Evolutionary conservation across 2,329 filamentous ascomycete genomes (phyloP), one percentile per base, ranked within the genome.

Genomic region (Penicillium sp.): DNA sequence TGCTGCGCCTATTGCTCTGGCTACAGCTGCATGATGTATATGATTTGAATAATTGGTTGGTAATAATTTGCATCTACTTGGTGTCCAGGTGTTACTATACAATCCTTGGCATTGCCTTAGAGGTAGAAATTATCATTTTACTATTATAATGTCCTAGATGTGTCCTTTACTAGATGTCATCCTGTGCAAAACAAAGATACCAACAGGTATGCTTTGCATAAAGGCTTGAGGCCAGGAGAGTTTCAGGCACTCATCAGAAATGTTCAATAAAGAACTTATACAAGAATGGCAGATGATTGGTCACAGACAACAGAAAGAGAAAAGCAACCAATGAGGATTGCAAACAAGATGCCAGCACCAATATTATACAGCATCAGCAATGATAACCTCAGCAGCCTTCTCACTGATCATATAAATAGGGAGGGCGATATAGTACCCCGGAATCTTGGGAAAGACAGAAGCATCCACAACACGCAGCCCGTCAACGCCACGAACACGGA

Each of bases 381-480:
- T 54, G 49, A 83, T 80, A 3, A 74, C 74, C 60, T 82, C 78
- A 0, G 78, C 77, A 1, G 80, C 80, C 70, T 83, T 84, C 69
- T 84, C 79, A 8, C 74, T 74, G 7, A 78, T 68, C 63, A 83
- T 80, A 56, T 79, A 80, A 2, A 75, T 73, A 0, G 77, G 71
- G 2, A 76, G 60, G 9, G 73, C 70, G n/a, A 75, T 70, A 55
- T 77, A 80, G 52, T 69, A 75, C 54, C 79, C 79, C 0, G 77
- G 77, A 51, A 77, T 78, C 53, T 71, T 71, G 1, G 78, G 77
- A 53, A 79, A 83, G 1, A 77, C 69, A 24, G 72, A 77, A 0
- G 79, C 80, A 67, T 84, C 81, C 0, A 84, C 81, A 5, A 83
- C 81, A 32, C 81, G 69, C 48, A 84, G 61, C 0, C 77, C 75